A percentile compares a stretch with the other conserved stretches of the same genome.
Conservation (phyloP, 805 yeast species). For the Barnettozyma sucrosica region DNA sequence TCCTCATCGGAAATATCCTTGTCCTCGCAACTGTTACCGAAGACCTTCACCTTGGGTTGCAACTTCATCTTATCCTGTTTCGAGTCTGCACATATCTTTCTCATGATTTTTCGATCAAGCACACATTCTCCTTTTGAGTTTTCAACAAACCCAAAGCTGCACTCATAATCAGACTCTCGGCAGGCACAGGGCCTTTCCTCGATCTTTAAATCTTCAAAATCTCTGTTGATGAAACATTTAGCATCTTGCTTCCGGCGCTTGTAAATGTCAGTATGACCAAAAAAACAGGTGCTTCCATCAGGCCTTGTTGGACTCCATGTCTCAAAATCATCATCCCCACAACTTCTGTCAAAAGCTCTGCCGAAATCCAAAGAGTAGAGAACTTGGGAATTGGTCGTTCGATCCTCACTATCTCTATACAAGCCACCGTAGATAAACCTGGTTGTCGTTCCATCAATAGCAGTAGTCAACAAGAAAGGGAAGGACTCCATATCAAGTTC, state of each 20-base stretch:
- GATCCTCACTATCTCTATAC: conserved; percentile 9
- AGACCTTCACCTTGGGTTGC: conserved; percentile 13
- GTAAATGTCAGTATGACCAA: conserved; percentile 64
- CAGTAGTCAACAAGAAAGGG: conserved; percentile 46
- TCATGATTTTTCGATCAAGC: conserved; percentile 24
- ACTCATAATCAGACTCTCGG: conserved; percentile 60
- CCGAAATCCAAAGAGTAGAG: conserved; percentile 48
- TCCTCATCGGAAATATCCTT: conserved; percentile 10
- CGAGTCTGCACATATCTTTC: conserved; percentile 32
- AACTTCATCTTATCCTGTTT: conserved; percentile 15
- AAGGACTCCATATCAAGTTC: conserved; percentile 39
- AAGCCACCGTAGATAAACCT: conserved; percentile 51
- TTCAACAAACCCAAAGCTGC: conserved; percentile 47
- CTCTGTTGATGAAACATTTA: conserved; percentile 45
- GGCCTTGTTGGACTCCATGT: conserved; percentile 48
- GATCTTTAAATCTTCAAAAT: conserved; percentile 34
- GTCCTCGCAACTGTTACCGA: conserved; percentile 20
- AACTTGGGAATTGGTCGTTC: conserved; percentile 5
- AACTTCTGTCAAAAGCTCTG: conserved; percentile 43
- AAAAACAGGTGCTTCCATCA: conserved; percentile 41
- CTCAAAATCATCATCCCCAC: conserved; percentile 53
- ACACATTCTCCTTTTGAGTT: conserved; percentile 44
- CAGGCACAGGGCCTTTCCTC: conserved; percentile 60
- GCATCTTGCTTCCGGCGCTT: conserved; percentile 63
- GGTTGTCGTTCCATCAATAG: conserved; percentile 68